Conservation (phyloP, 306 rosid species). For the Vigna hirtella region DNA sequence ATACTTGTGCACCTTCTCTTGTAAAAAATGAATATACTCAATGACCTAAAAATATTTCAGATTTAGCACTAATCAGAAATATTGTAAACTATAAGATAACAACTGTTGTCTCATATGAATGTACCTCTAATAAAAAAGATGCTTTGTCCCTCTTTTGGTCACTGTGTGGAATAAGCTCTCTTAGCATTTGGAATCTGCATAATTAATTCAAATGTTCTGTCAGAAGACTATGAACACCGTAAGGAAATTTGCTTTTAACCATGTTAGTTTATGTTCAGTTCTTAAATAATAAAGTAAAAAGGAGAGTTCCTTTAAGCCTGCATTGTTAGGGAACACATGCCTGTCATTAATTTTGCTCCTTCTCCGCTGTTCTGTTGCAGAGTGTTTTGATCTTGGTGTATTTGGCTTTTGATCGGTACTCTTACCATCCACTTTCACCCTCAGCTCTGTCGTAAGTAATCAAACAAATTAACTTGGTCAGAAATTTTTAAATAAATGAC, state of each 20-base stretch:
- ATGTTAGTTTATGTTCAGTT: constrained; percentile 18
- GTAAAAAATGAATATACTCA: constrained; percentile 91
- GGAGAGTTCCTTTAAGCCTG: not conserved
- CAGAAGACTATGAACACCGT: constrained; percentile 29
- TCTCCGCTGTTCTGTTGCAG: constrained; percentile 97
- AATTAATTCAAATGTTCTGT: constrained; percentile 32
- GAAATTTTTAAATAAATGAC: constrained; percentile 23
- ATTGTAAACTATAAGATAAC: constrained; percentile 7
- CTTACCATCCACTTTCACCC: constrained; percentile 71
- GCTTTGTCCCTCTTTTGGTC: constrained; percentile 99
- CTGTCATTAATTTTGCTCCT: constrained; percentile 98
- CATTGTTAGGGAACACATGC: constrained; percentile 51
- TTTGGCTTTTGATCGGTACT: constrained; percentile 83
- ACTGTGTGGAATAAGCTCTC: constrained; percentile 92
- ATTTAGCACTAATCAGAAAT: constrained; percentile 27
- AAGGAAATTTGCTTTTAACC: constrained; percentile 9
- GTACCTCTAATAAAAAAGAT: constrained; percentile 91
- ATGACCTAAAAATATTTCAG: constrained; percentile 67
- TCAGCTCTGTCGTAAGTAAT: constrained; percentile 55
- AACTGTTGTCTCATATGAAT: constrained; percentile 17
- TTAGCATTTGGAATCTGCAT: constrained; percentile 91
- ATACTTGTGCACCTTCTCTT: constrained; percentile 80
- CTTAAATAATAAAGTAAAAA: not conserved
- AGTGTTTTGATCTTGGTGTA: constrained; percentile 97
- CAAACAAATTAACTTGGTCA: constrained; percentile 19